Conservation (phyloP, 768 basidiomycete species). For the Cystofilobasidium capitatum region DNA sequence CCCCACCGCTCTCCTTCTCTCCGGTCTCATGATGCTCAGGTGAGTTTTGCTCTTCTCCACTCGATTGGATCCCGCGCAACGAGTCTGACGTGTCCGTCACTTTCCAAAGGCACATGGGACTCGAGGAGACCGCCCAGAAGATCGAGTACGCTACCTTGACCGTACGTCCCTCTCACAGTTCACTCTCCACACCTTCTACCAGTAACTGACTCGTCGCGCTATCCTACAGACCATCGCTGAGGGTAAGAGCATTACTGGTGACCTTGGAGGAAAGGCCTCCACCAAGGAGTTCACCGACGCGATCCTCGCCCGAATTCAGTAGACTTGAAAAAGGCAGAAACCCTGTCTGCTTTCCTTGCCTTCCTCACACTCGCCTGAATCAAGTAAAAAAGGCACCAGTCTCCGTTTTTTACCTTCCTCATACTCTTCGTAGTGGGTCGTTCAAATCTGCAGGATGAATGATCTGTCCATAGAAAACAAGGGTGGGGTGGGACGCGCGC, state of each 20-base stretch:
- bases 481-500: too few relatives aligned
- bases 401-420: too few relatives aligned
- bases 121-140: constrained; percentile 68
- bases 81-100: constrained; percentile 6
- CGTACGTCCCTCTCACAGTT: constrained; percentile 47
- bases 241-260: constrained; percentile 88
- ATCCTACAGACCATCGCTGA: constrained; percentile 78
- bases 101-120: constrained; percentile 71
- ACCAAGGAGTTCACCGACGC: constrained; percentile 82
- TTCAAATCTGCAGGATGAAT: too few relatives aligned
- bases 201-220: background rate
- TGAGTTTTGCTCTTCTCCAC: constrained; percentile 39
- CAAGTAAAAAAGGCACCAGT: too few relatives aligned
- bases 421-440: too few relatives aligned
- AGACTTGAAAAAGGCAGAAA: background rate
- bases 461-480: too few relatives aligned
- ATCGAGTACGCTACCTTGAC: constrained; percentile 85
- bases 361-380: too few relatives aligned
- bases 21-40: constrained; percentile 97
- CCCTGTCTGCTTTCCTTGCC: too few relatives aligned
- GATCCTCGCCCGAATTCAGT: constrained; percentile 50
- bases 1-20: constrained; percentile 94
- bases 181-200: constrained; percentile 5
- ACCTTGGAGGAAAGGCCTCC: constrained; percentile 83
- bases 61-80: background rate